Base-by-base conservation (phyloP, 2,329 filamentous ascomycete species). In the Ceratocystiopsis brevicomis region DNA sequence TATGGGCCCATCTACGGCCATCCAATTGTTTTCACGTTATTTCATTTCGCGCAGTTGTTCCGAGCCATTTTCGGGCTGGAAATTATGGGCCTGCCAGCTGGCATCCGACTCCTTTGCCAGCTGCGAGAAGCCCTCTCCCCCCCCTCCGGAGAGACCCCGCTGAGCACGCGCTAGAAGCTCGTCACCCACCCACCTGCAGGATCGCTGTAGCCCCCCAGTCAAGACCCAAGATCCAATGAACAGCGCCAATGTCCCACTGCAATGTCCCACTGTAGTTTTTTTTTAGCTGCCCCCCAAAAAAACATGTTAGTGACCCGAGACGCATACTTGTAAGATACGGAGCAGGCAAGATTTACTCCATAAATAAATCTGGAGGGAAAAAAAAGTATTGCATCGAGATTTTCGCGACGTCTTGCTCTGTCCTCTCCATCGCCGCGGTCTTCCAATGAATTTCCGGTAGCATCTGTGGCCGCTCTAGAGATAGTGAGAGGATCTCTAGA, bases 401-500 rank as follows among this genome's bases (percentile, higher is more conserved):
- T 44, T 41, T 21, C 43, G 25, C 25, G 25, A 30, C 25, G 25
- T 38, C 44, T 45, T 21, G 32, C 35, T 42, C 32, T 13, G 34
- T 21, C 35, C 17, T 37, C 33, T 18, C 17, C 17, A 18, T 30
- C 18, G 30, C 21, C 37, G 33, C 42, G 34, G 34, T 42, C 43
- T 50, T 51, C 69, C 68, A 73, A 76, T 76, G 73, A 69, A 61
- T 61, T 56, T 57, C 56, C 70, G 76, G 71, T 82, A 88, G 83
- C 67, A 76, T 62, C 64, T 61, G 66, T 69, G 67, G 64, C 60
- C 70, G 76, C 75, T 81, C 76, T 81, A 78, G 79, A 77, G 78
- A 78, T 78, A 71, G 68, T 76, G 73, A 73, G 71, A 78, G 71
- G 66, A 72, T 79, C 76, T 80, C 76, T 81, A 78, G 76, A 72